Conservation (phyloP, 768 basidiomycete genomes). For the Leccinum boreale region DNA sequence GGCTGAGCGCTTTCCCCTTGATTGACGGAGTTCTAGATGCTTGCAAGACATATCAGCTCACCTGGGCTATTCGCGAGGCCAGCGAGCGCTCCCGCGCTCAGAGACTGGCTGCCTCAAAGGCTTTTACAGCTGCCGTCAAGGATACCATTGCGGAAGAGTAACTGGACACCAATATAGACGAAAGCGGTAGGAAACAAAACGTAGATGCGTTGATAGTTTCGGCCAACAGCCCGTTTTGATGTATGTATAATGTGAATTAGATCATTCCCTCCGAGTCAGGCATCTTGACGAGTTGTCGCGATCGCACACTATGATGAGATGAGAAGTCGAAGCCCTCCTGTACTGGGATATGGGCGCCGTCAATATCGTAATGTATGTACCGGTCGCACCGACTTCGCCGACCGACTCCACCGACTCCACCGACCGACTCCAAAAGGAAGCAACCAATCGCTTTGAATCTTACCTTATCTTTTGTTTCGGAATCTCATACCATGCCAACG, state of each 20-base stretch:
- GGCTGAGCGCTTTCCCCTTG: background rate
- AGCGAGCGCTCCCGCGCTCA: constrained; percentile 61
- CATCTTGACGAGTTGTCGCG: background rate
- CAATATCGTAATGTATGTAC: background rate
- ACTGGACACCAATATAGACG: background rate
- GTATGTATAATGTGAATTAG: background rate
- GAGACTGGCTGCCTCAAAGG: constrained; percentile 37
- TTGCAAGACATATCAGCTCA: constrained; percentile 84
- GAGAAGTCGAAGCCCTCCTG: constrained; percentile 40
- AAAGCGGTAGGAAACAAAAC: background rate
- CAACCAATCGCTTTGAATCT: constrained; percentile 48
- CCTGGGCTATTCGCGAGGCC: constrained; percentile 88
- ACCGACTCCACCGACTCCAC: too few species aligned
- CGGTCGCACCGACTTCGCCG: constrained; percentile 38
- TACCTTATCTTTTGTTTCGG: constrained; percentile 49
- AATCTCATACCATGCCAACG: constrained; percentile 43
- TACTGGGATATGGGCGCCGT: constrained; percentile 28
- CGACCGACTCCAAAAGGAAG: constrained; percentile 43
- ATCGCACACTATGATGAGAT: background rate
- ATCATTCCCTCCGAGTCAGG: background rate
- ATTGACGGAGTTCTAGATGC: constrained; percentile 52
- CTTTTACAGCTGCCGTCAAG: constrained; percentile 25
- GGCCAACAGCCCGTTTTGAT: background rate
- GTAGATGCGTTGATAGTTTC: background rate
- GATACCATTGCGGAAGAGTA: constrained; percentile 28